Evolutionary conservation across 352 stramenopile species (phyloP).

Genomic region (Phytophthora cactorum): DNA sequence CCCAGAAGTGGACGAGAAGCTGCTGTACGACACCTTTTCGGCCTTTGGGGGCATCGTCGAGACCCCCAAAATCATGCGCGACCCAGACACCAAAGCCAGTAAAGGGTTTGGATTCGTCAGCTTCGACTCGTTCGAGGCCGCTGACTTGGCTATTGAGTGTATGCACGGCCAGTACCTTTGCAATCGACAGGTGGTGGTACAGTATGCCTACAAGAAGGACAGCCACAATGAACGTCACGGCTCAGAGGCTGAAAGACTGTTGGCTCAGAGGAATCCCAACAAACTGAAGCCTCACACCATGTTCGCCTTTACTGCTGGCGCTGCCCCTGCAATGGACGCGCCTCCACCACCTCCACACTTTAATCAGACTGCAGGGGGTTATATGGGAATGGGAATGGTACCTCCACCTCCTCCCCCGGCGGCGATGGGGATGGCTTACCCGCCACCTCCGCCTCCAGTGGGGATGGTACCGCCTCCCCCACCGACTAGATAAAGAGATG

Average conservation of each 20-base stretch:
- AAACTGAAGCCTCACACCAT: slow-evolving; percentile 82
- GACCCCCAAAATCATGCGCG: slow-evolving; percentile 96
- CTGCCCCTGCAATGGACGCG: slow-evolving; percentile 23
- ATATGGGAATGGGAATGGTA: slow-evolving; percentile 53
- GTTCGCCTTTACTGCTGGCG: slow-evolving; percentile 56
- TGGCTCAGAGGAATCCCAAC: slow-evolving; percentile 86
- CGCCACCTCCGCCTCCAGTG: slow-evolving; percentile 34
- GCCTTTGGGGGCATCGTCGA: slow-evolving; percentile 98
- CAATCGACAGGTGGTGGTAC: slow-evolving; percentile 97
- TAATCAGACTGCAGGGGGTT: slow-evolving; percentile 24
- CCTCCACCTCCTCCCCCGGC: slow-evolving; percentile 36
- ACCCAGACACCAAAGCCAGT: slow-evolving; percentile 91
- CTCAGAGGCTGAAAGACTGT: slow-evolving; percentile 86
- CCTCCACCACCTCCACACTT: slow-evolving; percentile 42
- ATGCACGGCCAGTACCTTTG: slow-evolving; percentile 99
- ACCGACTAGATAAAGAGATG: slow-evolving; percentile 25
- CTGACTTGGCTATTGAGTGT: slow-evolving; percentile 98
- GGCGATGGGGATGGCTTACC: slow-evolving; percentile 49
- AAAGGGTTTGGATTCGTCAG: slow-evolving; percentile 98
- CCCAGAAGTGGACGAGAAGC: slow-evolving; percentile 98
- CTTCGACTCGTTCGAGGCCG: slow-evolving; percentile 97
- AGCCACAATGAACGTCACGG: slow-evolving; percentile 93
- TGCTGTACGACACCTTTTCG: slow-evolving; percentile 99
- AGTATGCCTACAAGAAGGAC: slow-evolving; percentile 99
- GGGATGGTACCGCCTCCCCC: slow-evolving; percentile 55